A percentile compares a stretch with the other conserved stretches of the same genome.
phyloP scores from a whole-genome alignment of 2,329 filamentous ascomycete genomes.

The Trichoderma guizhouense region DNA sequence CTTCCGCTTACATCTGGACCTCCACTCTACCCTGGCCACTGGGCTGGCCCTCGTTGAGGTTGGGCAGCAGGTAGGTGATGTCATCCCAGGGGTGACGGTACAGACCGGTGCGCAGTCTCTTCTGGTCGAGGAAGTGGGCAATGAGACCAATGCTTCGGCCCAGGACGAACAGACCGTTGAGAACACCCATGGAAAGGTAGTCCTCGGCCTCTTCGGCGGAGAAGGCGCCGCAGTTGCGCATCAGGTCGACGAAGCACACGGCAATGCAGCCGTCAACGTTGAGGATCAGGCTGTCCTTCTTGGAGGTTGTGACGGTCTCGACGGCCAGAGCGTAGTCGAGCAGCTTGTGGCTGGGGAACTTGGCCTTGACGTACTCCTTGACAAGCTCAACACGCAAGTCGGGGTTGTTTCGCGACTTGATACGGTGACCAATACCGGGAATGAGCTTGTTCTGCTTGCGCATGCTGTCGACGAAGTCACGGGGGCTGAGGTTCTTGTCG shows the following conservation, averaged over 20 bases:
- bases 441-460: slow-evolving; percentile 99
- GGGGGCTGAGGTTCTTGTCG: slow-evolving; percentile 95
- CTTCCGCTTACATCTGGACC: slow-evolving; percentile 64
- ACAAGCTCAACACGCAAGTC: slow-evolving; percentile 99
- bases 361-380: slow-evolving; percentile 96
- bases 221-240: slow-evolving; percentile 98
- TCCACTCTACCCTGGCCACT: slow-evolving; percentile 85
- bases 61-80: slow-evolving; percentile 91
- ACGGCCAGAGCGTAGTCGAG: slow-evolving; percentile 98
- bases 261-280: slow-evolving; percentile 98
- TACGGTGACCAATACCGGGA: slow-evolving; percentile 96
- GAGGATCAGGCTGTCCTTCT: slow-evolving; percentile 99
- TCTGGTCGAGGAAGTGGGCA: slow-evolving; percentile 99
- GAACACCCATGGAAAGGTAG: slow-evolving; percentile 97
- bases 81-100: slow-evolving; percentile 99
- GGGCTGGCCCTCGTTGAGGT: slow-evolving; percentile 65
- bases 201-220: slow-evolving; percentile 94
- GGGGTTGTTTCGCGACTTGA: slow-evolving; percentile 99
- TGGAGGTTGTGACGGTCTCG: slow-evolving; percentile 96
- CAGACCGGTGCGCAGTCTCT: slow-evolving; percentile 95
- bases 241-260: slow-evolving; percentile 96
- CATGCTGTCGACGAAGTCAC: slow-evolving; percentile 99
- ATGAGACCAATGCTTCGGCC: slow-evolving; percentile 97
- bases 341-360: slow-evolving; percentile 97
- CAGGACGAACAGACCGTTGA: slow-evolving; percentile 98